These are phyloP conservation scores for Hanseniaspora meyeri DNA, from an alignment of 805 yeast species.

Conservation along the genomic window DNA sequence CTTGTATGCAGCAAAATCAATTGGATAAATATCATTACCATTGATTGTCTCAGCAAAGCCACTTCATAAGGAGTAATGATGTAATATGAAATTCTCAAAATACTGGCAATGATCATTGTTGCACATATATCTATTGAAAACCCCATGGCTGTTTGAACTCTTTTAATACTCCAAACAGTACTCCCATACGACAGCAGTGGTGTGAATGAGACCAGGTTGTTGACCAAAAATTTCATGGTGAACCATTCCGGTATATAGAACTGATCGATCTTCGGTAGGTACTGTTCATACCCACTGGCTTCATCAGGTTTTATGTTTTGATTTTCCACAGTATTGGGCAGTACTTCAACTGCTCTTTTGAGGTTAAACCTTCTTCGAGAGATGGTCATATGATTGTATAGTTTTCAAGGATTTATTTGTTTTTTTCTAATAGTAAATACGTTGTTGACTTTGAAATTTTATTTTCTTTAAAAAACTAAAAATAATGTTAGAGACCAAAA, in stretches of 20 bases:
- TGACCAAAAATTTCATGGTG: conserved; percentile 45
- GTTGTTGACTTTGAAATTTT: no score
- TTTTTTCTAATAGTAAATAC: no score
- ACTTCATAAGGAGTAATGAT: conserved; percentile 68
- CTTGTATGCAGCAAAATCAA: conserved; percentile 50
- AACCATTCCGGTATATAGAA: conserved; percentile 39
- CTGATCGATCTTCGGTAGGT: conserved; percentile 31
- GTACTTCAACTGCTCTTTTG: not conserved
- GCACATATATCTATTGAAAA: conserved; percentile 88
- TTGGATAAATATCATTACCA: conserved; percentile 79
- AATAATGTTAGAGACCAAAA: no score
- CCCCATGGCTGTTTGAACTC: conserved; percentile 56
- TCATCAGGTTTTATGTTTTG: not conserved
- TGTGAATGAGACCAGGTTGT: conserved; percentile 60
- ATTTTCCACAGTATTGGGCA: not conserved
- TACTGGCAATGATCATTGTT: conserved; percentile 71
- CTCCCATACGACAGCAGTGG: conserved; percentile 82
- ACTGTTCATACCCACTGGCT: conserved; percentile 18
- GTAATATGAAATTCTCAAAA: conserved; percentile 63
- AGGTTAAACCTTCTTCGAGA: not conserved
- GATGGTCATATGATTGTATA: not conserved
- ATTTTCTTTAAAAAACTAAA: no score
- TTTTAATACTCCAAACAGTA: conserved; percentile 57
- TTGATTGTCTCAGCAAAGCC: conserved; percentile 64
- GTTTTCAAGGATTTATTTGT: not conserved